A percentile compares a stretch with the other conserved stretches of the same genome.
Conservation (phyloP, 257 asterid species). For the Eustoma russellianum region DNA sequence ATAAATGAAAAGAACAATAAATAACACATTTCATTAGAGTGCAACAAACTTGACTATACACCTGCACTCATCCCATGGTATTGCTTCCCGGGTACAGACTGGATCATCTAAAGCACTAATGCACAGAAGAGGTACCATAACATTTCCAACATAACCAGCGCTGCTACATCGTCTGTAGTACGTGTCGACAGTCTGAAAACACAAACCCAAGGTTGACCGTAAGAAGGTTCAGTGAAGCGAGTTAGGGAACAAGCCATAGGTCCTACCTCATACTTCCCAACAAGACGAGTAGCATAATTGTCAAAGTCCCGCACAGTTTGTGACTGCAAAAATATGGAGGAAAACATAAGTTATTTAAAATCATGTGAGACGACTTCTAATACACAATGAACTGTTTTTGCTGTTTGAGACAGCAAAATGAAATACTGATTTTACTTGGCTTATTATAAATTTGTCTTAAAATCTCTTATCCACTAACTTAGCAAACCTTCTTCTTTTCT, state of each 20-base stretch:
- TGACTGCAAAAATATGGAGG: slow-evolving; percentile 32
- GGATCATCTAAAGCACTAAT: slow-evolving; percentile 85
- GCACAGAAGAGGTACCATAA: slow-evolving; percentile 83
- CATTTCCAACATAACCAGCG: slow-evolving; percentile 56
- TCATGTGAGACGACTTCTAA: background rate
- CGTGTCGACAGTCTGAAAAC: slow-evolving; percentile 72
- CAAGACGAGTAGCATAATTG: slow-evolving; percentile 59
- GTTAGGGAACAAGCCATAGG: slow-evolving; percentile 2
- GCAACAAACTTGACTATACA: slow-evolving; percentile 10
- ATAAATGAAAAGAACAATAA: too few species aligned
- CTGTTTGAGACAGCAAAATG: background rate
- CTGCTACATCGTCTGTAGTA: slow-evolving; percentile 78
- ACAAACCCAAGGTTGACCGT: slow-evolving; percentile 2
- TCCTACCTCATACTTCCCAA: slow-evolving; percentile 70
- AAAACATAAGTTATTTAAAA: background rate
- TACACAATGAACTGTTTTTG: background rate
- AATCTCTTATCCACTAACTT: too few species aligned
- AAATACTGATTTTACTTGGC: background rate
- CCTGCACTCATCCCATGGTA: slow-evolving; percentile 96
- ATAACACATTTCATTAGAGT: too few species aligned
- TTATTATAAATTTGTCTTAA: too few species aligned
- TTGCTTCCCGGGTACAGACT: slow-evolving; percentile 83
- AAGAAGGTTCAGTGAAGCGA: background rate
- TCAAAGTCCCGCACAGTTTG: slow-evolving; percentile 72
- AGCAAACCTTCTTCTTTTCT: too few species aligned